A percentile compares a stretch with the other conserved stretches of the same genome.
Conservation (phyloP, 805 yeast genomes). For the Pichia cabralensis region DNA sequence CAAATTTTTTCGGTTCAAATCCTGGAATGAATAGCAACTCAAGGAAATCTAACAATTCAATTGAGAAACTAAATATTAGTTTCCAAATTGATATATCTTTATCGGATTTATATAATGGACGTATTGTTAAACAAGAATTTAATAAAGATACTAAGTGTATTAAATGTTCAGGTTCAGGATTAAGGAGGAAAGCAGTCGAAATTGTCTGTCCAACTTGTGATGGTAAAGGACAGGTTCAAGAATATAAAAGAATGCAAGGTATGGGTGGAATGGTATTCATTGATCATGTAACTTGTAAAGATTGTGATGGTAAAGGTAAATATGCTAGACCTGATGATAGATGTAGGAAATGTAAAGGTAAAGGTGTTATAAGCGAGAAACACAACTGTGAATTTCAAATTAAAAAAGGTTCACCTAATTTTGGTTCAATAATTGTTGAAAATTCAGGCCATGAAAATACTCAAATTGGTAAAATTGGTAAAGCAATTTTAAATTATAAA, state of each 20-base stretch:
- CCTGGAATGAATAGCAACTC: too few species aligned
- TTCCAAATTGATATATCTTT: constrained; percentile 54
- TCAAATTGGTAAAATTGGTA: constrained; percentile 60
- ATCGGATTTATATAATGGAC: constrained; percentile 74
- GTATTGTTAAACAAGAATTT: constrained; percentile 61
- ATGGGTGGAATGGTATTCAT: constrained; percentile 71
- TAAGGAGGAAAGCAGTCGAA: constrained; percentile 46
- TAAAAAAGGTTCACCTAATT: constrained; percentile 56
- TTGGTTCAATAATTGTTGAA: constrained; percentile 48
- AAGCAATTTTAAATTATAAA: constrained; percentile 54
- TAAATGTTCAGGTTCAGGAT: constrained; percentile 69
- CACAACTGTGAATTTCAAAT: constrained; percentile 71
- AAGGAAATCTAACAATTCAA: too few species aligned
- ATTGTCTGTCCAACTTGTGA: constrained; percentile 55
- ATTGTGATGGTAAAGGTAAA: constrained; percentile 66
- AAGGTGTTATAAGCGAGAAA: constrained; percentile 48
- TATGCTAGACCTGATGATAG: constrained; percentile 52
- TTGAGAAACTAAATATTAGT: constrained; percentile 39
- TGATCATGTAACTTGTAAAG: constrained; percentile 48
- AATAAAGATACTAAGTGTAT: constrained; percentile 66
- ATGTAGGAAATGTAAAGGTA: constrained; percentile 72
- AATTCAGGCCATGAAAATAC: constrained; percentile 74
- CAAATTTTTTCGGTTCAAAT: constrained; percentile 53
- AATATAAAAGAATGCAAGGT: constrained; percentile 40
- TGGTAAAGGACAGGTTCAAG: constrained; percentile 58